Evolutionary conservation across 2,329 filamentous ascomycete genomes (phyloP).

Genomic region (Fusarium humuli): DNA sequence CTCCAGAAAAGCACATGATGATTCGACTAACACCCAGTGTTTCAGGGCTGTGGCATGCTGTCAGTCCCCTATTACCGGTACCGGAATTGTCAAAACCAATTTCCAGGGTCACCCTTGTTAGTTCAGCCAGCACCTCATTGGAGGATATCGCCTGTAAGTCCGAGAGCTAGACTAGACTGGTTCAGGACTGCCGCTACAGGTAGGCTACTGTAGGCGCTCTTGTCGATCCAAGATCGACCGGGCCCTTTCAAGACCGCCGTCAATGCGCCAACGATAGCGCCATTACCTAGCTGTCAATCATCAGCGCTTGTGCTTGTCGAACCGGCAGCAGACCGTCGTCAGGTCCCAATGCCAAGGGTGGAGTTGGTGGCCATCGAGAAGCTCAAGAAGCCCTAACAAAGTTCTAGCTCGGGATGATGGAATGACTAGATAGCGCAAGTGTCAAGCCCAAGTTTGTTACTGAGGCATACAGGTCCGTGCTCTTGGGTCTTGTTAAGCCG

Average conservation of each 20-base stretch:
- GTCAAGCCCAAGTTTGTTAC: neutral
- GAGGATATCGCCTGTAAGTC: conserved; percentile 12
- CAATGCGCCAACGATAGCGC: conserved; percentile 35
- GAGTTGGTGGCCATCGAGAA: conserved; percentile 32
- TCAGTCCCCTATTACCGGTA: conserved; percentile 32
- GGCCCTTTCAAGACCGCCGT: conserved; percentile 22
- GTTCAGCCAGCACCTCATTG: conserved; percentile 21
- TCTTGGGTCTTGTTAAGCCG: conserved; percentile 1
- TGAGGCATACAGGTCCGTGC: conserved; percentile 17
- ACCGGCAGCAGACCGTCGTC: conserved; percentile 34
- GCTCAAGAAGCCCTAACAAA: conserved; percentile 44
- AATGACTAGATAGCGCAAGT: conserved; percentile 17
- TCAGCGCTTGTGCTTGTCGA: conserved; percentile 38
- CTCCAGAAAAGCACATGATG: conserved; percentile 26
- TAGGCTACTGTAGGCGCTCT: conserved; percentile 34
- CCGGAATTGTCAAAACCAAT: conserved; percentile 31
- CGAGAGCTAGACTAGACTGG: conserved; percentile 4
- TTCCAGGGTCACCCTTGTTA: conserved; percentile 30
- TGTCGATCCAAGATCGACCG: conserved; percentile 47
- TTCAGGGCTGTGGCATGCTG: conserved; percentile 37
- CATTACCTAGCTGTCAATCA: conserved; percentile 44
- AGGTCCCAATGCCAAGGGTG: conserved; percentile 33
- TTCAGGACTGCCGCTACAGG: conserved; percentile 25
- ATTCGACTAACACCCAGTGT: conserved; percentile 34
- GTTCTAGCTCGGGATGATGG: conserved; percentile 42